Evolutionary conservation across 2,329 filamentous ascomycete species (phyloP), one percentile per base, ranked within the genome.

Genomic region (Clarireedia monteithiana): DNA sequence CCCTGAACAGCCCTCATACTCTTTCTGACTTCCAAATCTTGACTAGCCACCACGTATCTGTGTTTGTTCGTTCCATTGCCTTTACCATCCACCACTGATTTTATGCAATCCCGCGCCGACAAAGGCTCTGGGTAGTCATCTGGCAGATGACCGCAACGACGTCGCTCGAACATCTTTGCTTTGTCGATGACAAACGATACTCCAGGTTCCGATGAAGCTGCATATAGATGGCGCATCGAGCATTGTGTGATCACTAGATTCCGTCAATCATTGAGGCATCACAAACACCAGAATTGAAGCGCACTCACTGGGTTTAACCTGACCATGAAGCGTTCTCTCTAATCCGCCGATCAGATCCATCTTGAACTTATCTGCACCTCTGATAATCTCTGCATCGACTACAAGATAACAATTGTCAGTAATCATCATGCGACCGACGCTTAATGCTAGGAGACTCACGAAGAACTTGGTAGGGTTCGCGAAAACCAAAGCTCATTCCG

Each of bases 391-490:
- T 58, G 89, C 88, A 69, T 96, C 91, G 59, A 96, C 84, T 83
- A 64, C 63, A 61, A 55, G 46, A 57, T 6, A 5, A 5, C 30
- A n/a, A 34, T 27, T 45, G 45, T 56, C 48, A 59, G 51, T 23
- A 23, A 46, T 24, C 17, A 1, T 48, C 36, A 42, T 49, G 56
- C 36, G 50, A 47, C 58, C 36, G 50, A 47, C 58, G 55, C 36
- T 15, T 17, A 27, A 47, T 34, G 56, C 59, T 59, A 17, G 57
- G 24, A 48, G 53, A 34, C 75, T 57, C 74, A 86, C 83, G 77
- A 45, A 96, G 76, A 51, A 95, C 86, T 74, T 97, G 94, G 74
- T 96, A 97, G 10, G 94, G 91, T 73, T 94, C 88, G 64, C 91
- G 89, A 72, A 96, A 96, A 59, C 88, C 86, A 70, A 95, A 96